Evolutionary conservation across 768 basidiomycete genomes (phyloP), one percentile per base, ranked within the genome.

Genomic region (Sporobolomyces pararoseus): DNA sequence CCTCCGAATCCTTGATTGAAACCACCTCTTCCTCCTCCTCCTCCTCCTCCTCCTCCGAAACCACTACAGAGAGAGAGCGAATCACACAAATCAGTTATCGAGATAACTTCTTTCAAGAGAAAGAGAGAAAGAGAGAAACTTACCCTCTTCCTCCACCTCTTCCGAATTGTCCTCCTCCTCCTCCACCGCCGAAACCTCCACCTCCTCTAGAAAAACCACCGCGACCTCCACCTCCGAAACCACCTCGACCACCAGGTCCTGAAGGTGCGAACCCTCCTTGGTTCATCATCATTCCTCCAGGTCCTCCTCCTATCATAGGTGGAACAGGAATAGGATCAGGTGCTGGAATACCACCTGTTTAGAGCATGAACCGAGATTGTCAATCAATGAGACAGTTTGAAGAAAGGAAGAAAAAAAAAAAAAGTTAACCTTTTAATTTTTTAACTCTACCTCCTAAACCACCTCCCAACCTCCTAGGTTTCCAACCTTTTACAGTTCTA

Each of bases 401-500:
- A 49, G 12, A 17, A 14, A 13, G 46, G 49, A 53, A 31, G 42
- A 32, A 31, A 42, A 5, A 39, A 37, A 32, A 31, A 58, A 25
- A 7, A 17, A 3, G 1, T 25, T 51, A 21, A 71, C 70, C 70
- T 54, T 70, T 70, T 29, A 67, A 35, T 46, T 70, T 70, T 60
- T 98, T 98, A 25, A 94, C 92, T 68, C 95, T 85, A 32, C 96
- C 96, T n/a, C 96, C 96, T n/a, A 98, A 84, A 7, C 96, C 96
- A n/a, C 96, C 96, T 25, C 95, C 96, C 0, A 98, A 83, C 61
- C 94, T 87, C 57, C 92, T 88, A 2, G 96, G 96, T 79, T 96
- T 97, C 96, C 96, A 99, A 3, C 94, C 96, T 68, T 95, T 87
- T 32, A 99, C 96, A 16, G 96, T 99, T 57, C 96, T 86, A 25